Conservation (phyloP, 345 rosid genomes). For the Boechera divaricarpa region DNA sequence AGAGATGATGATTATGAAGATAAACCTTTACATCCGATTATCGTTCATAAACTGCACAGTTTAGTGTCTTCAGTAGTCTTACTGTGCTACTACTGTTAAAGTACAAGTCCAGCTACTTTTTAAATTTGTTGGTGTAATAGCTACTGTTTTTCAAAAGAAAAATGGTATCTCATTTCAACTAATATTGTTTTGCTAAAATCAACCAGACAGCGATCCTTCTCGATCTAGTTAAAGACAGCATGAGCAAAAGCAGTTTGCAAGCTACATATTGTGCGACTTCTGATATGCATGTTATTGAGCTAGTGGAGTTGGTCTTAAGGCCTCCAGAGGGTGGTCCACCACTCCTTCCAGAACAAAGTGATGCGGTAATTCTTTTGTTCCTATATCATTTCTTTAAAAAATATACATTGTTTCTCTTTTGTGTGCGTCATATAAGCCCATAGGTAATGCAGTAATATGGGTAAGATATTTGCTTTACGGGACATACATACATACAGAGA, state of each 20-base stretch:
- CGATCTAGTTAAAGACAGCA: slow-evolving; percentile 67
- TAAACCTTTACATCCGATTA: slow-evolving; percentile 19
- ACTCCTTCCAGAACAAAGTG: slow-evolving; percentile 73
- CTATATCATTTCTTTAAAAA: neutral
- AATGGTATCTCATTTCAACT: neutral
- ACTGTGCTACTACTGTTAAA: neutral
- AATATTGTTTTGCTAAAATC: slow-evolving; percentile 11
- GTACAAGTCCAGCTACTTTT: neutral
- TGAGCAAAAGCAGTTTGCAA: slow-evolving; percentile 49
- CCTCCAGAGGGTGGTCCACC: slow-evolving; percentile 91
- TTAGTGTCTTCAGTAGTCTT: slow-evolving; percentile 25
- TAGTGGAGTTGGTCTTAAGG: slow-evolving; percentile 73
- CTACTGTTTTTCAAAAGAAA: neutral
- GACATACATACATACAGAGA: neutral
- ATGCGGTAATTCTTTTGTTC: slow-evolving; percentile 57
- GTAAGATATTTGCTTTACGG: neutral
- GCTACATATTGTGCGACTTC: slow-evolving; percentile 40
- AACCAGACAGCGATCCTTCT: slow-evolving; percentile 77
- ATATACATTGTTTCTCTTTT: neutral
- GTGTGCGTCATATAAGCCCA: slow-evolving; percentile 14
- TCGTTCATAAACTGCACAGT: slow-evolving; percentile 19
- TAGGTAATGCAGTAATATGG: slow-evolving; percentile 2
- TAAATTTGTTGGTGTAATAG: neutral
- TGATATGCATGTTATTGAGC: slow-evolving; percentile 57
- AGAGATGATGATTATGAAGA: slow-evolving; percentile 7